phyloP scores from a whole-genome alignment of 2,329 filamentous ascomycete species.

The Gaeumannomyces tritici region DNA sequence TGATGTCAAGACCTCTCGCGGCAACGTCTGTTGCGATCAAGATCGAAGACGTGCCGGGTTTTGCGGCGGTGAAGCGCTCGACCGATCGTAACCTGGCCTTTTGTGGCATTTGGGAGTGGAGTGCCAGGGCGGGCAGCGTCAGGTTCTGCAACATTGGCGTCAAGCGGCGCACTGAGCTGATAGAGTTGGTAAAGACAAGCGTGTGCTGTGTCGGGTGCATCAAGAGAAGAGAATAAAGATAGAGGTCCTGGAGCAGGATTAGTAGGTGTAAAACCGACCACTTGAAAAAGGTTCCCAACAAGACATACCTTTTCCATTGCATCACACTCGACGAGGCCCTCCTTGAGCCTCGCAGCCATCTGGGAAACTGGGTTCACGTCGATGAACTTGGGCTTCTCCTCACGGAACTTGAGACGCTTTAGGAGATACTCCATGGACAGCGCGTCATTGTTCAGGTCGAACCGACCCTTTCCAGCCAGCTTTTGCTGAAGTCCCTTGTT shows the following conservation, averaged over 20 bases:
- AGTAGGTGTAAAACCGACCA: slow-evolving; percentile 6
- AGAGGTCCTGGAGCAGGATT: slow-evolving; percentile 57
- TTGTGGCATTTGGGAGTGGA: slow-evolving; percentile 93
- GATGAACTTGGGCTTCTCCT: slow-evolving; percentile 78
- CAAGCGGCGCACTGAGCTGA: slow-evolving; percentile 80
- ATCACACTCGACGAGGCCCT: slow-evolving; percentile 85
- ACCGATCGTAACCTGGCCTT: slow-evolving; percentile 90
- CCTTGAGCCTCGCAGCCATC: slow-evolving; percentile 77
- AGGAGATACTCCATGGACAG: slow-evolving; percentile 90
- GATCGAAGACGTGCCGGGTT: slow-evolving; percentile 47
- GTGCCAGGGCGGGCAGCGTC: slow-evolving; percentile 61
- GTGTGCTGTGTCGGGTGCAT: slow-evolving; percentile 74
- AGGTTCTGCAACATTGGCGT: slow-evolving; percentile 78
- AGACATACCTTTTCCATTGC: slow-evolving; percentile 77
- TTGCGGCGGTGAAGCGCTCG: slow-evolving; percentile 70
- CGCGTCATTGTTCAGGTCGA: slow-evolving; percentile 58
- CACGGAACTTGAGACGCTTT: slow-evolving; percentile 78
- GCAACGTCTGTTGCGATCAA: slow-evolving; percentile 91
- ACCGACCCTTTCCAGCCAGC: slow-evolving; percentile 65
- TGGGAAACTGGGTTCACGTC: slow-evolving; percentile 84
- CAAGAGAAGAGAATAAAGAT: slow-evolving; percentile 79
- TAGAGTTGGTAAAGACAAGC: slow-evolving; percentile 92
- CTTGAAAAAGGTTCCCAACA: not conserved
- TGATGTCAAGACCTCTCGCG: slow-evolving; percentile 87
- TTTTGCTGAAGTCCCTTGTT: slow-evolving; percentile 88